Percentiles rank a stretch among this genome's conserved stretches.
phyloP scores from a whole-genome alignment of 2,329 filamentous ascomycete species.

The Botrytis aclada region DNA sequence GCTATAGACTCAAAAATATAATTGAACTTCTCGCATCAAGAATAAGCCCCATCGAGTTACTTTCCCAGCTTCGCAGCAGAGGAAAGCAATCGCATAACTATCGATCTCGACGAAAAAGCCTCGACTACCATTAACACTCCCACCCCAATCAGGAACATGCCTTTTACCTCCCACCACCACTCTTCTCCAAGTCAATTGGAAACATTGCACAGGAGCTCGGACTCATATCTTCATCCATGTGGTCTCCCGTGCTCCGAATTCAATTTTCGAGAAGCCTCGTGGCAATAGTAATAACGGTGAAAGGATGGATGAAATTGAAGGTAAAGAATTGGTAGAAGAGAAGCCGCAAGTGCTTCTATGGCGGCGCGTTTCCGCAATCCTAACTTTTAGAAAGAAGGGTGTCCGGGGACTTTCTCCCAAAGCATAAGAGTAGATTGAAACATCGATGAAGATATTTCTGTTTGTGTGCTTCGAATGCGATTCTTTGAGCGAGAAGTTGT shows the following conservation, averaged over 20 bases:
- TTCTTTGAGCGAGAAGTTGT: slow-evolving; percentile 94
- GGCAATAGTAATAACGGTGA: slow-evolving; percentile 38
- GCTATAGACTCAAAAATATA: slow-evolving; percentile 50
- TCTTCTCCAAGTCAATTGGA: slow-evolving; percentile 34
- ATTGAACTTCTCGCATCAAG: slow-evolving; percentile 86
- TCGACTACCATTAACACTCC: slow-evolving; percentile 51
- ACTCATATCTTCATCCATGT: slow-evolving; percentile 88
- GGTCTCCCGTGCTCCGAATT: slow-evolving; percentile 43
- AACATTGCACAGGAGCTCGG: slow-evolving; percentile 51
- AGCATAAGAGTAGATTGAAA: slow-evolving; percentile 53
- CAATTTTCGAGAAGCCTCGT: slow-evolving; percentile 22
- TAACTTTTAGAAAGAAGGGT: slow-evolving; percentile 48
- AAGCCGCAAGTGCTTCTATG: slow-evolving; percentile 97
- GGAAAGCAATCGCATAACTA: slow-evolving; percentile 96
- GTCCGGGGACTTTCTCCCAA: slow-evolving; percentile 99
- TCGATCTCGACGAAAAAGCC: slow-evolving; percentile 85
- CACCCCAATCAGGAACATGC: slow-evolving; percentile 41
- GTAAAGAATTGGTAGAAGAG: slow-evolving; percentile 60
- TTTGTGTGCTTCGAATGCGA: slow-evolving; percentile 99
- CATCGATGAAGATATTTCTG: slow-evolving; percentile 55
- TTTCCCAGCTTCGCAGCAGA: slow-evolving; percentile 41
- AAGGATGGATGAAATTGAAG: slow-evolving; percentile 38
- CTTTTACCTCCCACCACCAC: slow-evolving; percentile 40
- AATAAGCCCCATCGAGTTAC: slow-evolving; percentile 99
- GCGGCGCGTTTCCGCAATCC: slow-evolving; percentile 96